Evolutionary conservation across 1,284 basidiomycete species (phyloP), one percentile per base, ranked within the genome.

Genomic region (Rhodotorula sp.): DNA sequence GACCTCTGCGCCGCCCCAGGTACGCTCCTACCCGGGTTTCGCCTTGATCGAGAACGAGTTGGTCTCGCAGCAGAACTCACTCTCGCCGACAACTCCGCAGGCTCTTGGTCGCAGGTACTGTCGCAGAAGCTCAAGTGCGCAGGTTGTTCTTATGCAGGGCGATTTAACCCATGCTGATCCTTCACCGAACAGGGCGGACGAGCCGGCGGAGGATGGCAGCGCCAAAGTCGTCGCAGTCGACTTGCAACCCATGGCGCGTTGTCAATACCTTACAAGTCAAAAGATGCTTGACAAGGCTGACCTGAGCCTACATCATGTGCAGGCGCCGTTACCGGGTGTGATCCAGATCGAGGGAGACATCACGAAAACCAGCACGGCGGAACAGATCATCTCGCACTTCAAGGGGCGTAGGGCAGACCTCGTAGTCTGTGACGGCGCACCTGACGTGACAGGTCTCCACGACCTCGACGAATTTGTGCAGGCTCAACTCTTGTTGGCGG

Each of bases 381-480:
- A 82, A 3, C 80, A 82, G 10, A 85, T 86, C 56, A 80, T 84
- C 24, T 76, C 79, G 26, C 83, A 84, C 24, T 82, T 86, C 62
- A 80, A 79, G 24, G 83, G 83, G 6, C 77, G 81, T 12, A 80
- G 82, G 63, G 84, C 84, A 0, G 83, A 86, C 67, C 78, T 86
- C 49, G 84, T 86, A 42, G 83, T 86, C 3, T 86, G 85, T 72
- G 85, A 86, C 71, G 85, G 85, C 15, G 85, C 85, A 24, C 85
- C 85, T 5, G 85, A 86, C 76, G 85, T 86, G 17, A 86, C 85
- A 6, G 85, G 85, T 33, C 80, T 86, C 0, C 85, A 86, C 71
- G 84, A 84, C 70, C 80, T 86, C 29, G 85, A 86, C 78, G 85
- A 85, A 44, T 85, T 84, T 71, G 81, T 86, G 8, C 85, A 86